Percentiles rank a stretch among this genome's conserved stretches.
These are phyloP conservation scores for Salix caprea DNA, from an alignment of 345 rosid genomes.

Conservation along the genomic window DNA sequence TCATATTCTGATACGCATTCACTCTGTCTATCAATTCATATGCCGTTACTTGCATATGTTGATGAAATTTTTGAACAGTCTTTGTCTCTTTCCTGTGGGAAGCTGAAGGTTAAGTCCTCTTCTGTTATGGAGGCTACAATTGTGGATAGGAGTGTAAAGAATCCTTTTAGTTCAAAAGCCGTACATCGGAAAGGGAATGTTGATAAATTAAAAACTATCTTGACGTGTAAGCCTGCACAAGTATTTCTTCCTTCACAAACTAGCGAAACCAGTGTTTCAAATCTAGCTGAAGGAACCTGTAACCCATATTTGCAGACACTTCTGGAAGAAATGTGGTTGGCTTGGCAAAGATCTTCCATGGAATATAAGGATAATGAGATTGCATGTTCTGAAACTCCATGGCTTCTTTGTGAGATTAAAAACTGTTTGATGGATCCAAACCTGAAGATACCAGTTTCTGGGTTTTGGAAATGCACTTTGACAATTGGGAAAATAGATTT, in stretches of 20 bases:
- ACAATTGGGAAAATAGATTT: constrained; percentile 59
- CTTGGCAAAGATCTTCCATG: constrained; percentile 46
- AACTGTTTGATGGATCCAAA: constrained; percentile 47
- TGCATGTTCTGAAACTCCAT: constrained; percentile 49
- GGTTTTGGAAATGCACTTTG: constrained; percentile 61
- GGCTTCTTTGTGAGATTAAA: constrained; percentile 58
- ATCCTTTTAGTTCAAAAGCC: constrained; percentile 25
- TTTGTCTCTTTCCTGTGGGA: constrained; percentile 53
- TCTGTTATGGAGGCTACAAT: constrained; percentile 23
- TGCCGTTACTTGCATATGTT: constrained; percentile 39
- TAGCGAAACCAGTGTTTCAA: constrained; percentile 21
- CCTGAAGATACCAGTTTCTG: constrained; percentile 37
- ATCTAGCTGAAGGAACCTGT: constrained; percentile 33
- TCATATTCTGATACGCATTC: constrained; percentile 37
- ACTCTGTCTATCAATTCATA: constrained; percentile 54
- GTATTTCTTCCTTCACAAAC: constrained; percentile 33
- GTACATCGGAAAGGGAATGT: constrained; percentile 33
- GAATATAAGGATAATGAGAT: constrained; percentile 46
- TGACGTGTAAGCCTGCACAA: constrained; percentile 59
- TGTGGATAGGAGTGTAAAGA: constrained; percentile 25
- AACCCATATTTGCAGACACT: constrained; percentile 36
- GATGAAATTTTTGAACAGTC: constrained; percentile 46
- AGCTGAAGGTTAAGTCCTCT: constrained; percentile 44
- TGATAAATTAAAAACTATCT: constrained; percentile 37
- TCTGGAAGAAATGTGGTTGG: constrained; percentile 59